Percentiles rank a stretch among this genome's conserved stretches.
These are phyloP conservation scores for Psilocybe azurescens DNA, from an alignment of 768 basidiomycete species.

Conservation along the genomic window DNA sequence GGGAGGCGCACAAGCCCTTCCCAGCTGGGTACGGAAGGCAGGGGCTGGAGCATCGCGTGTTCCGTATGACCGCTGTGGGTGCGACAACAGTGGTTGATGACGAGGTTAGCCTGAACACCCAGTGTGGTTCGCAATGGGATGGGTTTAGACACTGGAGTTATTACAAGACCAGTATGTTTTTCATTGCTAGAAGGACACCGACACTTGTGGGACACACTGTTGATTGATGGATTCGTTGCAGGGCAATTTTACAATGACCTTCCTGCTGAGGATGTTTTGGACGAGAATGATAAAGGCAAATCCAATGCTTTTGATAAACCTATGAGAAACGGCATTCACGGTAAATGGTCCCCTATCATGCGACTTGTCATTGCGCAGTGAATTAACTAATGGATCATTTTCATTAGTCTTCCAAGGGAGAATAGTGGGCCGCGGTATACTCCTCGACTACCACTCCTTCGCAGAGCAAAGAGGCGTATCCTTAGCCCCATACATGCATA, in stretches of 20 bases:
- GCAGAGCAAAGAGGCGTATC: conserved; percentile 21
- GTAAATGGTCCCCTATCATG: conserved; percentile 7
- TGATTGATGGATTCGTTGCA: not conserved
- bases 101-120: conserved; percentile 28
- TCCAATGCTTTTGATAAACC: conserved; percentile 20
- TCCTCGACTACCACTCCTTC: conserved; percentile 29
- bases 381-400: not conserved
- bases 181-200: too few relatives aligned
- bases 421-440: conserved; percentile 30
- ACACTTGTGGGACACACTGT: too few relatives aligned
- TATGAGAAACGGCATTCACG: conserved; percentile 30
- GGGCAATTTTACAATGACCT: conserved; percentile 30
- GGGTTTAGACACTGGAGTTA: conserved; percentile 27
- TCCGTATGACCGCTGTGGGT: conserved; percentile 17
- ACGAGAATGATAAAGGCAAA: conserved; percentile 13
- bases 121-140: conserved; percentile 32
- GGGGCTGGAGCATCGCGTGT: conserved; percentile 25
- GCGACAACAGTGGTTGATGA: conserved; percentile 25
- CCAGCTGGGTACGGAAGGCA: conserved; percentile 21
- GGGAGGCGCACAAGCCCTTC: conserved; percentile 29
- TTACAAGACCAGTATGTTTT: conserved; percentile 24
- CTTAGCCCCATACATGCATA: conserved; percentile 19
- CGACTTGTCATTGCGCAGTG: not conserved
- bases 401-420: conserved; percentile 26
- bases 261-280: conserved; percentile 23